phyloP scores from a whole-genome alignment of 495 filamentous ascomycete genomes.

The Aspergillus taichungensis region DNA sequence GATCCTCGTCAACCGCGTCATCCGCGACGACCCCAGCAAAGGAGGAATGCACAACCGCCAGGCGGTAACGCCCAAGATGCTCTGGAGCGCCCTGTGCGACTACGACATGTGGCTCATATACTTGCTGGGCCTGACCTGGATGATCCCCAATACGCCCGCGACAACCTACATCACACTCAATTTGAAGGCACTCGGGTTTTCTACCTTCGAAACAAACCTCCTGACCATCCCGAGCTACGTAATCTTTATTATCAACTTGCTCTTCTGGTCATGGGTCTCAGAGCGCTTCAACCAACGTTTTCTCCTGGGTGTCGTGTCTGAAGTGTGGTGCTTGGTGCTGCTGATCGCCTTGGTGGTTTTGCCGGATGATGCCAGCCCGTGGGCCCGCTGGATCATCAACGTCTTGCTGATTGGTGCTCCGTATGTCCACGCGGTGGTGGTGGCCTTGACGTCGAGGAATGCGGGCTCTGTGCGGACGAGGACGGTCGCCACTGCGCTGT shows the following conservation, averaged over 20 bases:
- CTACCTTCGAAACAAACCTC: constrained; percentile 59
- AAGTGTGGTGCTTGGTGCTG: constrained; percentile 49
- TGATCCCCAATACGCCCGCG: constrained; percentile 45
- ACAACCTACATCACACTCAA: constrained; percentile 54
- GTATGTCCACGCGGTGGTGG: constrained; percentile 58
- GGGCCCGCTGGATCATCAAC: constrained; percentile 45
- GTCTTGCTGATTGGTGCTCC: constrained; percentile 49
- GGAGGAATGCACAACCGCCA: constrained; percentile 54
- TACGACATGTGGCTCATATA: constrained; percentile 70
- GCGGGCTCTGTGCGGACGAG: constrained; percentile 59
- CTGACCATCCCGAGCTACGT: constrained; percentile 55
- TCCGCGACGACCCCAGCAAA: constrained; percentile 67
- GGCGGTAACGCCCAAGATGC: constrained; percentile 44
- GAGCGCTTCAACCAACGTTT: constrained; percentile 45
- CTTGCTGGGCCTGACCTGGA: constrained; percentile 47
- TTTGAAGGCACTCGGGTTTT: constrained; percentile 51
- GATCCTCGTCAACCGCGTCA: constrained; percentile 65
- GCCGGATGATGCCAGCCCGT: constrained; percentile 29
- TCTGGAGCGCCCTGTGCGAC: constrained; percentile 54
- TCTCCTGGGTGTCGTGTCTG: constrained; percentile 39
- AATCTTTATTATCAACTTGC: constrained; percentile 37
- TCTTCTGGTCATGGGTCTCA: constrained; percentile 44
- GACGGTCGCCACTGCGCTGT: constrained; percentile 53
- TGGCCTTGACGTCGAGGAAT: constrained; percentile 58
- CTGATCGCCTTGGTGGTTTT: constrained; percentile 42